phyloP scores from a whole-genome alignment of 1,139 yeast species.

The Hansenula anomala region DNA sequence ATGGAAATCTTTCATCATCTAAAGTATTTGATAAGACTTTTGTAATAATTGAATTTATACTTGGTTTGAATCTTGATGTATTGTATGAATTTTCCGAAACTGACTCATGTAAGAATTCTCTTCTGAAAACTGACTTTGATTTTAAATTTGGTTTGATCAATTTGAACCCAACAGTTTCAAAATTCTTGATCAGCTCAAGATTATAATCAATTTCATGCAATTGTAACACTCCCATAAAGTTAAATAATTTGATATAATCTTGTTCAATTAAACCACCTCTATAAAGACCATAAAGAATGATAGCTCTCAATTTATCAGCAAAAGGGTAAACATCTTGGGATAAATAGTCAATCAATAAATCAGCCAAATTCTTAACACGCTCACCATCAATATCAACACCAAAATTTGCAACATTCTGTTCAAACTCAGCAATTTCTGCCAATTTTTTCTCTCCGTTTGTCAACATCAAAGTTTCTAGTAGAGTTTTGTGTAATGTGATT shows the following conservation, averaged over 20 bases:
- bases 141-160: conserved; percentile 48
- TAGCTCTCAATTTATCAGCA: conserved; percentile 69
- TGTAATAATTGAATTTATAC: conserved; percentile 52
- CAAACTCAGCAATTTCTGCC: conserved; percentile 64
- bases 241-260: conserved; percentile 68
- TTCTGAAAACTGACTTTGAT: conserved; percentile 30
- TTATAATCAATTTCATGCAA: conserved; percentile 46
- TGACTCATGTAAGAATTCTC: conserved; percentile 53
- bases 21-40: conserved; percentile 34
- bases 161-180: conserved; percentile 62
- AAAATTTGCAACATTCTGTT: conserved; percentile 71
- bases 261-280: conserved; percentile 78
- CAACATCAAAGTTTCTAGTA: conserved; percentile 55
- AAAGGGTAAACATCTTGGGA: conserved; percentile 46
- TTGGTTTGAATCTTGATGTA: conserved; percentile 76
- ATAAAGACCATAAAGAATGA: conserved; percentile 74
- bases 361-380: conserved; percentile 59
- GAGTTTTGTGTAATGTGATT: conserved; percentile 52
- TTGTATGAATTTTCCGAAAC: conserved; percentile 61
- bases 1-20: conserved; percentile 63
- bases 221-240: conserved; percentile 61
- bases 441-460: conserved; percentile 48
- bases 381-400: conserved; percentile 73
- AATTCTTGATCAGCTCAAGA: conserved; percentile 55
- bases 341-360: conserved; percentile 56